These are phyloP conservation scores for Hypholoma fasciculare DNA, from an alignment of 768 basidiomycete genomes.

Conservation along the genomic window DNA sequence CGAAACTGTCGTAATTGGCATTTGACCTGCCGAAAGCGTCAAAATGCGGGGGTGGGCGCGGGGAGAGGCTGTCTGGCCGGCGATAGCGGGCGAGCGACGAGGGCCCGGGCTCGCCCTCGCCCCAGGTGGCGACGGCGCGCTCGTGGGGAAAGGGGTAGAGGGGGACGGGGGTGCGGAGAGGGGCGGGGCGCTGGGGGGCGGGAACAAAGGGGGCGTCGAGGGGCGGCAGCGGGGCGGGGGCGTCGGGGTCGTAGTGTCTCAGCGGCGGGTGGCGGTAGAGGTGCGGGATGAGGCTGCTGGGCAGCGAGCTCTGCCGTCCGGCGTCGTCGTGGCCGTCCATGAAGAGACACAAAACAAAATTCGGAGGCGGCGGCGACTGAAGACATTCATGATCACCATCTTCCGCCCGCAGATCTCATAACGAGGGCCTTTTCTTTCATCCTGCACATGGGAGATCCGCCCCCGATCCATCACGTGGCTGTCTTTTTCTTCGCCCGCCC, in stretches of 20 bases:
- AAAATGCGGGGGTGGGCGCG: slow-evolving; percentile 4
- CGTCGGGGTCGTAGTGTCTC: slow-evolving; percentile 25
- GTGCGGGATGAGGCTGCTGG: slow-evolving; percentile 49
- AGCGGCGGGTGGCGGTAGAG: slow-evolving; percentile 39
- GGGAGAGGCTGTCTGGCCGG: slow-evolving; percentile 10
- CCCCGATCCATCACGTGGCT: slow-evolving; percentile 7
- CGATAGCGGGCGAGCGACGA: slow-evolving; percentile 34
- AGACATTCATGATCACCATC: not conserved
- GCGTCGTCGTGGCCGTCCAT: slow-evolving; percentile 20
- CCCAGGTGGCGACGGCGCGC: no score
- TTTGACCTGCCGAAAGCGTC: slow-evolving; percentile 14
- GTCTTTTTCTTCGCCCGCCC: not conserved
- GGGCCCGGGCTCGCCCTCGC: slow-evolving; percentile 47
- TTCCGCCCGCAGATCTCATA: slow-evolving; percentile 9
- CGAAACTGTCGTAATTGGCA: slow-evolving; percentile 7
- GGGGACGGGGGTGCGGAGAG: slow-evolving; percentile 18
- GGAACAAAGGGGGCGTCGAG: not conserved
- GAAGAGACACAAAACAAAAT: slow-evolving; percentile 6
- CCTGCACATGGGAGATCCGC: not conserved
- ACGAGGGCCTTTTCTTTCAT: slow-evolving; percentile 7
- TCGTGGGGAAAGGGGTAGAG: slow-evolving; percentile 19
- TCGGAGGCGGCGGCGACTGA: slow-evolving; percentile 2
- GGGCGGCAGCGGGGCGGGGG: not conserved
- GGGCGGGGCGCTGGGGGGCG: no score
- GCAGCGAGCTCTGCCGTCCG: slow-evolving; percentile 45